These are phyloP conservation scores for Ascochyta viciae-villosae DNA, from an alignment of 2,329 filamentous ascomycete species.

Conservation along the genomic window DNA sequence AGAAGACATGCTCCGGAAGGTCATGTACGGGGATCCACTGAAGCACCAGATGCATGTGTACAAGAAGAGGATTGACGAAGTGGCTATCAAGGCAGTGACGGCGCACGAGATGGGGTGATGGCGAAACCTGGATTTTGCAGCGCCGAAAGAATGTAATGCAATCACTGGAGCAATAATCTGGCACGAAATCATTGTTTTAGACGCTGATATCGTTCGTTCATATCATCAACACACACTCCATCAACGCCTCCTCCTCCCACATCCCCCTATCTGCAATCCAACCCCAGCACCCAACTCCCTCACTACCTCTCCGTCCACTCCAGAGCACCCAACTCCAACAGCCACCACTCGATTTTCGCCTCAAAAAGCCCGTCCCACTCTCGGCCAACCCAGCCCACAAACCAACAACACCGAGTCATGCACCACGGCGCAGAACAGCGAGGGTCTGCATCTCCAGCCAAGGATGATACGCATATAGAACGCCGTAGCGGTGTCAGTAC, in stretches of 20 bases:
- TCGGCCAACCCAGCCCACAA: constrained; percentile 52
- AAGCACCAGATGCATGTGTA: constrained; percentile 84
- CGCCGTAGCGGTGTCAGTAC: constrained; percentile 27
- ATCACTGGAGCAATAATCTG: background rate
- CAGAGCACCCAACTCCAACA: no score
- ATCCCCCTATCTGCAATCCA: constrained; percentile 40
- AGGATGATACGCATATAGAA: constrained; percentile 46
- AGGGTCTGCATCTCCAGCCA: constrained; percentile 47
- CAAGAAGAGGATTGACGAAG: constrained; percentile 70
- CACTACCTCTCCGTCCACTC: constrained; percentile 54
- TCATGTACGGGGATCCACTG: constrained; percentile 83
- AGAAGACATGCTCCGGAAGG: constrained; percentile 71
- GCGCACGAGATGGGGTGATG: constrained; percentile 28
- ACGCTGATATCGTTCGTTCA: background rate
- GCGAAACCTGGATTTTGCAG: background rate
- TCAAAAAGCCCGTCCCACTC: constrained; percentile 37
- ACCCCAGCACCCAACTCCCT: constrained; percentile 38
- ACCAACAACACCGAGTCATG: constrained; percentile 53
- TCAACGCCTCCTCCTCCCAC: background rate
- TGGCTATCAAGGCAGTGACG: constrained; percentile 74
- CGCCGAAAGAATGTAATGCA: background rate
- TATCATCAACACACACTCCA: background rate
- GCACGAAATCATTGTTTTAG: background rate
- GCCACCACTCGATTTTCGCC: constrained; percentile 19
- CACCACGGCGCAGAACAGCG: constrained; percentile 46